A percentile compares a stretch with the other conserved stretches of the same genome.
Evolutionary conservation across 257 asterid genomes (phyloP).

Genomic region (Solanum sitiens): DNA sequence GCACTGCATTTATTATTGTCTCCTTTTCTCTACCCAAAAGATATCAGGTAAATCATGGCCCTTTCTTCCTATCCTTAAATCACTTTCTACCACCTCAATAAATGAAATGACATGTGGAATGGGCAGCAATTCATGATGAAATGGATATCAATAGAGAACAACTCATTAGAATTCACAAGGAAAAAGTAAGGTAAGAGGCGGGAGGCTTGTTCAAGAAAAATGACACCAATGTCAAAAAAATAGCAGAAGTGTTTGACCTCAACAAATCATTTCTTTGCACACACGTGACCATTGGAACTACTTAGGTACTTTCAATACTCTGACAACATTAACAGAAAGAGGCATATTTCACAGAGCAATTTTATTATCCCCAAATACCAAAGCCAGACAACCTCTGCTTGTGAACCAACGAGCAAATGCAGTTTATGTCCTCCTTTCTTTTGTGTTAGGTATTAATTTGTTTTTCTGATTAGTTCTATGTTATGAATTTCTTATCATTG

Average conservation of each 20-base stretch:
- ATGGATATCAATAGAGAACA: background rate
- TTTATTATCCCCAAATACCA: background rate
- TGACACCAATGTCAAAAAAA: background rate
- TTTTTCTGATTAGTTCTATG: background rate
- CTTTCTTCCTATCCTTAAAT: background rate
- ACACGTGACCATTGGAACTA: background rate
- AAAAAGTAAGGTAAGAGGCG: background rate
- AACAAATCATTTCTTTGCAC: background rate
- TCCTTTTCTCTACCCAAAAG: background rate
- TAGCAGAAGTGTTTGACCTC: background rate
- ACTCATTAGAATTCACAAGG: background rate
- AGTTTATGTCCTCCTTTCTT: background rate
- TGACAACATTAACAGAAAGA: background rate
- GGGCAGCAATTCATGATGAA: background rate
- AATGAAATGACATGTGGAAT: background rate
- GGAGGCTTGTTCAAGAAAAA: background rate
- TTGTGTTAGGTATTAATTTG: background rate
- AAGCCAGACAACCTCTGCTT: background rate
- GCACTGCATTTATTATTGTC: background rate
- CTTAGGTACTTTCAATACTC: background rate
- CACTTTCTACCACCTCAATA: background rate
- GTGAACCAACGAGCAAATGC: background rate
- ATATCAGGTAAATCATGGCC: background rate
- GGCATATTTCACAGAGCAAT: background rate
- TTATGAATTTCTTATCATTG: background rate